Percentiles rank a stretch among this genome's conserved stretches.
Evolutionary conservation across 163 green algal genomes (phyloP).

Genomic region (Chloromonas sp.): DNA sequence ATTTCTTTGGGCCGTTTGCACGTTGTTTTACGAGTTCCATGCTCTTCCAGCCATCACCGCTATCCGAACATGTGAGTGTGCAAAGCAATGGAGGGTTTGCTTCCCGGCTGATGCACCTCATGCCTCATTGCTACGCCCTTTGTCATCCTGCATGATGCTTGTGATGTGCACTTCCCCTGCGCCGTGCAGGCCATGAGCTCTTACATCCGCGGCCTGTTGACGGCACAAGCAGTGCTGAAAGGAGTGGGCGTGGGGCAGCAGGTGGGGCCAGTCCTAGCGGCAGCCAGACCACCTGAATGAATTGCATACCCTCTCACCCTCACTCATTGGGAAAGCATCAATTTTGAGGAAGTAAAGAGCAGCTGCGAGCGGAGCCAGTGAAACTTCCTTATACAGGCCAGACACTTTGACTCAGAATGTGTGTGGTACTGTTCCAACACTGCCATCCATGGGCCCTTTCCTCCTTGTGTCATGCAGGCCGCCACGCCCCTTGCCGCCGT

Average conservation of each 20-base stretch:
- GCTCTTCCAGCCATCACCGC: background rate
- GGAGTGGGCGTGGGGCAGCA: constrained; percentile 69
- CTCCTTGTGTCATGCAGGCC: constrained; percentile 10
- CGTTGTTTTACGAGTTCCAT: too few relatives aligned
- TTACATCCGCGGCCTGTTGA: constrained; percentile 79
- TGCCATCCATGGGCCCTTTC: too few relatives aligned
- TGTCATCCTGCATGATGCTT: background rate
- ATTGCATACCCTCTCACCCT: too few relatives aligned
- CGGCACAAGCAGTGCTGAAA: constrained; percentile 62
- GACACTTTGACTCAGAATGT: too few relatives aligned
- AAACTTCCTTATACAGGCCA: too few relatives aligned
- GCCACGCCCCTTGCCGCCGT: constrained; percentile 49
- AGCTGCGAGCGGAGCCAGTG: too few relatives aligned
- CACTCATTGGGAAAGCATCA: too few relatives aligned
- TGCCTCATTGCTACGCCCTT: background rate
- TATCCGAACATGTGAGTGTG: background rate
- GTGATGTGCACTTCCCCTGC: background rate
- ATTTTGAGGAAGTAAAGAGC: too few relatives aligned
- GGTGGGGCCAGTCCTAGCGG: constrained; percentile 17
- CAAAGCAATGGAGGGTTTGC: background rate
- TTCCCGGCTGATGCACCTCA: background rate
- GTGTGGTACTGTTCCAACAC: too few relatives aligned
- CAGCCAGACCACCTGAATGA: too few relatives aligned
- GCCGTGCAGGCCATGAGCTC: constrained; percentile 53
- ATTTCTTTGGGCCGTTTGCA: too few relatives aligned